A percentile compares a stretch with the other conserved stretches of the same genome.
Conservation (phyloP, 495 filamentous ascomycete genomes). For the Diplogelasinospora grovesii region DNA sequence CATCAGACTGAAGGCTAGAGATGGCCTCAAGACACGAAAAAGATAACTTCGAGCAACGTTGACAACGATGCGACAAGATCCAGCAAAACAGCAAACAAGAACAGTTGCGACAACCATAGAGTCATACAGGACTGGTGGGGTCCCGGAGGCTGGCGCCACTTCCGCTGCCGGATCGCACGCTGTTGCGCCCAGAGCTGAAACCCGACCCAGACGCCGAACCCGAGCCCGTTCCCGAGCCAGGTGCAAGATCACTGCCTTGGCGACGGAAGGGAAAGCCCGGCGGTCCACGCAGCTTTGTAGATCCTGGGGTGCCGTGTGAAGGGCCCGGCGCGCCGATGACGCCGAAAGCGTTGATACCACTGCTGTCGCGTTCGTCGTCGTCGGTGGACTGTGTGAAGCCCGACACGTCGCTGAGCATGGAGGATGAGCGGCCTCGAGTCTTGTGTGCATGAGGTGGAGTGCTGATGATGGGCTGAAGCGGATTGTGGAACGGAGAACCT, state of each 20-base stretch:
- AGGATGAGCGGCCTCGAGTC: slow-evolving; percentile 53
- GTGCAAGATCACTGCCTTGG: slow-evolving; percentile 14
- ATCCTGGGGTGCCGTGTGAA: slow-evolving; percentile 6
- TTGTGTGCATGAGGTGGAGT: slow-evolving; percentile 21
- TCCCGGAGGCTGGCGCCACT: slow-evolving; percentile 25
- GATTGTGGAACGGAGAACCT: slow-evolving; percentile 17
- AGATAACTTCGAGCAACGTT: too few species aligned
- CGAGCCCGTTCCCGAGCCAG: slow-evolving; percentile 9
- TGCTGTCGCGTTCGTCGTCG: slow-evolving; percentile 22
- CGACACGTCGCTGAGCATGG: slow-evolving; percentile 61
- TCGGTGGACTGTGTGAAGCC: slow-evolving; percentile 57
- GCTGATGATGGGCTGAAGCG: slow-evolving; percentile 12
- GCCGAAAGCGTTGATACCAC: not conserved
- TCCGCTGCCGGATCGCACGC: slow-evolving; percentile 30
- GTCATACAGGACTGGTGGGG: slow-evolving; percentile 24
- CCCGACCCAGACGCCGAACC: slow-evolving; percentile 21
- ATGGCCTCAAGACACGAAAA: too few species aligned
- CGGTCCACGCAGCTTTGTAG: slow-evolving; percentile 19
- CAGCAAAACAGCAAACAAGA: slow-evolving; percentile 1
- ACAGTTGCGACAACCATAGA: too few species aligned
- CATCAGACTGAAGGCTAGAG: too few species aligned
- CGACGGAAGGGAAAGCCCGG: slow-evolving; percentile 22
- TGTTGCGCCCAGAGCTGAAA: slow-evolving; percentile 28
- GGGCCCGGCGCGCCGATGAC: slow-evolving; percentile 5
- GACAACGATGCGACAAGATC: too few species aligned